Evolutionary conservation across 2,329 filamentous ascomycete species (phyloP).

Genomic region (Beauveria pseudobassiana): DNA sequence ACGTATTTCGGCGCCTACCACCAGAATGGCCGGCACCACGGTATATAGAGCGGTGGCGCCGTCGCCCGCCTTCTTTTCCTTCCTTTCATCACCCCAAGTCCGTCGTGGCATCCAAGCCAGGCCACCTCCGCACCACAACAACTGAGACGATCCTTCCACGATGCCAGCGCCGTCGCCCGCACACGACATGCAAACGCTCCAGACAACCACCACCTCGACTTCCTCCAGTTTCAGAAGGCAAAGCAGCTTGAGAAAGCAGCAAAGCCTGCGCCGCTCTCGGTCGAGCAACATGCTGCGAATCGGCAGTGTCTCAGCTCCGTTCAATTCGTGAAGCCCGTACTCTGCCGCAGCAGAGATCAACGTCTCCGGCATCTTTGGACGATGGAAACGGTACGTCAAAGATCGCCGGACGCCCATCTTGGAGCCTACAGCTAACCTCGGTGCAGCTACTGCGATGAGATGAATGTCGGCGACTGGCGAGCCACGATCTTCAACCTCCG

Average conservation of each 20-base stretch:
- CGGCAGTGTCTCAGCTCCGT: constrained; percentile 14
- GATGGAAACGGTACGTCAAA: constrained; percentile 17
- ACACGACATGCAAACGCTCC: not conserved
- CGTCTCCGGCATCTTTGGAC: constrained; percentile 16
- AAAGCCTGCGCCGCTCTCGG: constrained; percentile 13
- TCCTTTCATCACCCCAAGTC: not conserved
- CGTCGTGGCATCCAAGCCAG: too few relatives aligned
- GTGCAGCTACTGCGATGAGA: constrained; percentile 17
- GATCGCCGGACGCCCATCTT: not conserved
- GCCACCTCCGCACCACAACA: not conserved
- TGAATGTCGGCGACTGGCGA: constrained; percentile 16
- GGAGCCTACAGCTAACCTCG: constrained; percentile 5
- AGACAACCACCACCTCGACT: constrained; percentile 9
- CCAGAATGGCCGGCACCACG: not conserved
- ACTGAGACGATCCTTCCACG: not conserved
- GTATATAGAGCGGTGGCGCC: not conserved
- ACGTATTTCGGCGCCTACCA: not conserved
- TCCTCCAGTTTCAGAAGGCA: constrained; percentile 11
- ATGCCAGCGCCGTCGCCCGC: not conserved
- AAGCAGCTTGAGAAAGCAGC: not conserved
- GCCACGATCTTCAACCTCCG: constrained; percentile 16
- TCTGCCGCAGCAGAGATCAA: constrained; percentile 18
- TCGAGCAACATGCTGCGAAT: constrained; percentile 16
- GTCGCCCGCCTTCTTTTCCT: not conserved
- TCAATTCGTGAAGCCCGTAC: constrained; percentile 17